Base-by-base conservation (phyloP, 2,329 filamentous ascomycete species). In the Arthrobotrys megalospora region DNA sequence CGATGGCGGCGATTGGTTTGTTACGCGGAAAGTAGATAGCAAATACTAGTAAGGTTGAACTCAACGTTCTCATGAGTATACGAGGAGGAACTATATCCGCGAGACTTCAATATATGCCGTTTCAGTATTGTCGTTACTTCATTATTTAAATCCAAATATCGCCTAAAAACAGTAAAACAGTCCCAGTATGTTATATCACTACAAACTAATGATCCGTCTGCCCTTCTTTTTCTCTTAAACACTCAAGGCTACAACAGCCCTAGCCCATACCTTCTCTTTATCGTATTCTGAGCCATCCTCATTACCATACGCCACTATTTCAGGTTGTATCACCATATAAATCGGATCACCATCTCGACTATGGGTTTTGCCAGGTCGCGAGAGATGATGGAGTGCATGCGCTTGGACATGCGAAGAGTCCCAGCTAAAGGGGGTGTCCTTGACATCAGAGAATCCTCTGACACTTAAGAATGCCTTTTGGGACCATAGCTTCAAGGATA, bases 211-310 rank as follows among this genome's bases (percentile, higher is more conserved):
- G 36, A 38, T 38, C 36, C 36, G 7, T 48, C 14, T 24, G 45
- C 6, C 6, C 19, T 21, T 21, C 16, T 48, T 21, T 16, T 43
- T 16, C 38, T 41, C 55, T n/a, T n/a, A 43, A 32, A 62, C n/a
- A 41, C 60, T 45, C 3, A 66, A 24, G 2, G 41, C 11, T 4
- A 66, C 43, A 36, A 66, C 45, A 28, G 62, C 62, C 28, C 24
- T 36, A 34, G 43, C 16, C 62, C 62, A 66, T 8, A 66, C 62
- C 24, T 16, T 66, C 62, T 66, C 62, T n/a, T 66, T 50, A 19
- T 66, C 62, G n/a, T 66, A 66, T 10, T 66, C 62, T 12, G 34
- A 43, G 28, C 62, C 62, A 21, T 66, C 62, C 50, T 66, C 62
- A n/a, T 66, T 66, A 19, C 62, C 62, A 38, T 66, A 66, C 14